Evolutionary conservation across 2,329 filamentous ascomycete genomes (phyloP).

Genomic region (Fusarium hostae): DNA sequence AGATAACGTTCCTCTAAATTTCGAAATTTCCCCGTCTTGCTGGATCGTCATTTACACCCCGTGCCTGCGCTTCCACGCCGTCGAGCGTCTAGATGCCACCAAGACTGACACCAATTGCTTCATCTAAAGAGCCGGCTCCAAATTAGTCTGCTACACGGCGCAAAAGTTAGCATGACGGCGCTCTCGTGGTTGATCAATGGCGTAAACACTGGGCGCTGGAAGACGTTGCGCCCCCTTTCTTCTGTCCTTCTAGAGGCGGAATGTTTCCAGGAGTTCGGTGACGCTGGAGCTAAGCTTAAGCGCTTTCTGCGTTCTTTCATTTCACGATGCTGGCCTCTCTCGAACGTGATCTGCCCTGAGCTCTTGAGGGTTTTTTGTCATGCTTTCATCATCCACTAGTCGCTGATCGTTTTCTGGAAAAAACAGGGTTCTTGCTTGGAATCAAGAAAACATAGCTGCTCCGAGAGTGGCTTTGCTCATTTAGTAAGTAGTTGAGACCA

Average conservation of each 20-base stretch:
- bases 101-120: slow-evolving; percentile 29
- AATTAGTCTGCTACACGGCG: slow-evolving; percentile 34
- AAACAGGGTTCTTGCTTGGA: slow-evolving; percentile 13
- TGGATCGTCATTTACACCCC: slow-evolving; percentile 28
- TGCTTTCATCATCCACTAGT: slow-evolving; percentile 25
- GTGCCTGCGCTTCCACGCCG: slow-evolving; percentile 21
- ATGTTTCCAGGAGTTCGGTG: slow-evolving; percentile 27
- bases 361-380: slow-evolving; percentile 9
- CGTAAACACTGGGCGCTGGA: slow-evolving; percentile 19
- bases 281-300: slow-evolving; percentile 16
- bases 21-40: slow-evolving; percentile 23
- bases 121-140: slow-evolving; percentile 22
- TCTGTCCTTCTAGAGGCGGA: slow-evolving; percentile 25
- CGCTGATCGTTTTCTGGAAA: slow-evolving; percentile 7
- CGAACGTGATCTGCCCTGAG: slow-evolving; percentile 15
- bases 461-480: not conserved
- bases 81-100: slow-evolving; percentile 36
- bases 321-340: slow-evolving; percentile 15
- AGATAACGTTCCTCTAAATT: not conserved
- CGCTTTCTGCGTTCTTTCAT: slow-evolving; percentile 15
- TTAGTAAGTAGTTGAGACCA: not conserved
- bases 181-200: slow-evolving; percentile 29
- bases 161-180: slow-evolving; percentile 30
- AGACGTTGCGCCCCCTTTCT: slow-evolving; percentile 39
- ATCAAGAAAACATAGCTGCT: not conserved